A percentile compares a stretch with the other conserved stretches of the same genome.
Evolutionary conservation across 108 stramenopile genomes (phyloP).

Genomic region (Seminavis robusta): DNA sequence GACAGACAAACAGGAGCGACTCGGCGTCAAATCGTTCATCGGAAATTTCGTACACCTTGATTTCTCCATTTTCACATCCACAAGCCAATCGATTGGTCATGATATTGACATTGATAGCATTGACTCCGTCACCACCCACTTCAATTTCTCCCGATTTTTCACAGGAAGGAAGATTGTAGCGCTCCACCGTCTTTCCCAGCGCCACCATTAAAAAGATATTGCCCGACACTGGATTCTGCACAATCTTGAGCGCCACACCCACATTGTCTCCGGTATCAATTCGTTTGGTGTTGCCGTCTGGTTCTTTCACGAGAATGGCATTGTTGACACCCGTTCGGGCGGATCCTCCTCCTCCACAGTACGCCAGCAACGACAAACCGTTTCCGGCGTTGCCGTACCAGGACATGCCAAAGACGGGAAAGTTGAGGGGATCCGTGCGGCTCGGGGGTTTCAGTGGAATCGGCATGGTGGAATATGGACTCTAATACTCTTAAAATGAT

Average conservation of each 20-base stretch:
- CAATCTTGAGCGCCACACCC: conserved; percentile 33
- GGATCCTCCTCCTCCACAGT: conserved; percentile 71
- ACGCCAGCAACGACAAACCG: conserved; percentile 53
- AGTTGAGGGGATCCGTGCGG: conserved; percentile 33
- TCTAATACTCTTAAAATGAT: no score
- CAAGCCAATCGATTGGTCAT: conserved; percentile 50
- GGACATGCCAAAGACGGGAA: conserved; percentile 58
- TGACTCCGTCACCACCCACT: conserved; percentile 34
- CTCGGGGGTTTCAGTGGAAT: conserved; percentile 34
- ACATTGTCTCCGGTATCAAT: conserved; percentile 33
- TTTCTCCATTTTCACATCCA: conserved; percentile 74
- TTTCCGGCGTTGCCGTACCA: conserved; percentile 45
- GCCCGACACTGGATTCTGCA: conserved; percentile 31
- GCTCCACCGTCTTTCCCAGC: conserved; percentile 27
- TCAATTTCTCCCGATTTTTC: conserved; percentile 1
- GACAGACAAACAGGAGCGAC: conserved; percentile 22
- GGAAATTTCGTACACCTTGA: conserved; percentile 46
- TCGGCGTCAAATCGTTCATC: conserved; percentile 17
- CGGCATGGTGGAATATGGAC: no score
- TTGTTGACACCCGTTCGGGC: conserved; percentile 76
- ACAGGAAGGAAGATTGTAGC: conserved; percentile 27
- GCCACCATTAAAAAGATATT: conserved; percentile 31
- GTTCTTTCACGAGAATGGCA: conserved; percentile 16
- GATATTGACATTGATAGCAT: conserved; percentile 33
- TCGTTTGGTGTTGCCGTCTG: conserved; percentile 20